Evolutionary conservation across 2,329 filamentous ascomycete species (phyloP), one percentile per base, ranked within the genome.

Genomic region (Diaporthe citrichinensis): DNA sequence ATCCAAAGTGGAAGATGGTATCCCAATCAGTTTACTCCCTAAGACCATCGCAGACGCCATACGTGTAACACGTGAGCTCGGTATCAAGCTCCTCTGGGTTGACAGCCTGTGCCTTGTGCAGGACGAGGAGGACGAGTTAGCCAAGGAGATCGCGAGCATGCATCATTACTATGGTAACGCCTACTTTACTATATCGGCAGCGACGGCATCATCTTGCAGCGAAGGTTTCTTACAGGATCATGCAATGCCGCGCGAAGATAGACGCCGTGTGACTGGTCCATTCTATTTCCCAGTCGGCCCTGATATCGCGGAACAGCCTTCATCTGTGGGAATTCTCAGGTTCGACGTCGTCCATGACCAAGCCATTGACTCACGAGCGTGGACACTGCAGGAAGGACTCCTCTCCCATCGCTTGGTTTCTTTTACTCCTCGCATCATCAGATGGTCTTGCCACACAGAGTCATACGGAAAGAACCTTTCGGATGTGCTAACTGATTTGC

Each of bases 61-160:
- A 36, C 7, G 20, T 6, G 2, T 58, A 3, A n/a, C 55, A 1
- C 17, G 31, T 23, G 20, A 58, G 20, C 55, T 58, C 9, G 15
- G 15, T 1, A 58, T 58, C 6, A 39, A n/a, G 31, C 55, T 58
- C 10, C 55, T 58, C 20, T 58, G 55, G 55, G 55, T 58, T 23
- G 55, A 58, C 17, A 58, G 55, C 55, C 8, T 58, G 20, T 58
- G 55, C 31, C 55, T 58, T 20, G 55, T 58, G 17, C 55, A 58
- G 55, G 55, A 58, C 17, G 31, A 36, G 4, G 17, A n/a, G 31
- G 1, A 58, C 1, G 55, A 58, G 31, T 2, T 39, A 6, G 55
- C 17, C 31, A 23, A 36, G 20, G 55, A 58, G 31, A n/a, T 58
- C 4, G 55, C 55, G 1, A 36, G 23, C 4, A 58, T 58, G 55